phyloP scores from a whole-genome alignment of 176 grass and related monocot species.

The Triticum timopheevii region DNA sequence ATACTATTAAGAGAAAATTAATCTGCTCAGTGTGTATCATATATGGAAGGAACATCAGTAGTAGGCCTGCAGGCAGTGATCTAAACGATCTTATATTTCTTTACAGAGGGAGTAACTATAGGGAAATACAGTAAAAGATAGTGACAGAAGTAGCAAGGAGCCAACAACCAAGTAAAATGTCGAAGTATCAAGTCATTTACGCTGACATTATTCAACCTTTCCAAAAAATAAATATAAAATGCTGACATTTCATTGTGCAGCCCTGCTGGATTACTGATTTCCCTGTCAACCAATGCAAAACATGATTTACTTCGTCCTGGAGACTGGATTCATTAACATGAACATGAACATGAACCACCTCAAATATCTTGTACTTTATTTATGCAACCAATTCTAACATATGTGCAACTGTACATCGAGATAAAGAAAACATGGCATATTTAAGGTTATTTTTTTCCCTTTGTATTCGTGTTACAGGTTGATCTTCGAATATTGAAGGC shows the following conservation, averaged over 20 bases:
- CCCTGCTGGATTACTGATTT: neutral
- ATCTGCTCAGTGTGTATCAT: neutral
- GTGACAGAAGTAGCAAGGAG: neutral
- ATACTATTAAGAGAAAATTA: neutral
- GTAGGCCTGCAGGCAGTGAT: neutral
- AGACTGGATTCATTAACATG: neutral
- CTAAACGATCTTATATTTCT: too few species aligned
- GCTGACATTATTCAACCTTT: neutral
- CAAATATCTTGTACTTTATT: neutral
- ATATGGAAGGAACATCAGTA: neutral
- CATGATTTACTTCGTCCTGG: neutral
- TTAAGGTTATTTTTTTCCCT: neutral
- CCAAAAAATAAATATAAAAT: neutral
- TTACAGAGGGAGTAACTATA: too few species aligned
- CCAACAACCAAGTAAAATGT: neutral
- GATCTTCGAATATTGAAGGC: slow-evolving; percentile 70
- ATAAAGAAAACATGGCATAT: neutral
- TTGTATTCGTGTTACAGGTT: slow-evolving; percentile 43
- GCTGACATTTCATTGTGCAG: neutral
- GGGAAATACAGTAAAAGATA: neutral
- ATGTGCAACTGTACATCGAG: neutral
- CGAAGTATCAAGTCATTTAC: neutral
- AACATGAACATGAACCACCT: neutral
- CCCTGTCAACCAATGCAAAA: neutral
- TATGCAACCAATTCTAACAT: neutral